Evolutionary conservation across 345 rosid genomes (phyloP).

Genomic region (Lepidium aucheri): DNA sequence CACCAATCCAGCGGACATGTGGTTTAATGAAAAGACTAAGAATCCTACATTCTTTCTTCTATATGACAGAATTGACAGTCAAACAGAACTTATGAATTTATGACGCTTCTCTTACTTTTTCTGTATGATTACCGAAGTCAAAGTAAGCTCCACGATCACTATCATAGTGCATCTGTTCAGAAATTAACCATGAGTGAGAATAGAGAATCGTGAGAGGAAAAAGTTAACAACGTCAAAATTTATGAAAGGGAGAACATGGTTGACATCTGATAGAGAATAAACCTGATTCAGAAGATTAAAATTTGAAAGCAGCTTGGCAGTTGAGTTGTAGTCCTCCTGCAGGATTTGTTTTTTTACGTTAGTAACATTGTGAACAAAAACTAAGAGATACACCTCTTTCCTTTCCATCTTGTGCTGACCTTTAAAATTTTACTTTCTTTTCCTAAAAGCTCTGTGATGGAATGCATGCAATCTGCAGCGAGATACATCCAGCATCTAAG

Average conservation of each 20-base stretch:
- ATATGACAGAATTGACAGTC: background rate
- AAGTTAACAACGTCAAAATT: background rate
- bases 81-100: background rate
- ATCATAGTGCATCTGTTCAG: constrained; percentile 80
- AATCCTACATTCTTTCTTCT: background rate
- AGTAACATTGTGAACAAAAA: constrained; percentile 7
- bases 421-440: constrained; percentile 32
- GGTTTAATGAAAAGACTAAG: background rate
- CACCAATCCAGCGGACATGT: background rate
- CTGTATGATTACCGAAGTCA: constrained; percentile 95
- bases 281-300: constrained; percentile 79
- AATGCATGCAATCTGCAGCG: constrained; percentile 84
- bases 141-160: constrained; percentile 67
- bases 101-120: constrained; percentile 49
- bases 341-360: constrained; percentile 15
- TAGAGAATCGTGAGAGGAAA: background rate
- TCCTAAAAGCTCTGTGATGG: constrained; percentile 47
- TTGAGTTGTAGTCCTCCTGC: constrained; percentile 59
- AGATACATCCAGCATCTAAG: constrained; percentile 99
- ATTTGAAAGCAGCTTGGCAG: constrained; percentile 67
- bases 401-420: constrained; percentile 31
- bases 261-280: background rate
- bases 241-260: background rate
- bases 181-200: background rate
- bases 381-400: background rate